Evolutionary conservation across 768 basidiomycete species (phyloP).

Genomic region (Amanita brunnescens): DNA sequence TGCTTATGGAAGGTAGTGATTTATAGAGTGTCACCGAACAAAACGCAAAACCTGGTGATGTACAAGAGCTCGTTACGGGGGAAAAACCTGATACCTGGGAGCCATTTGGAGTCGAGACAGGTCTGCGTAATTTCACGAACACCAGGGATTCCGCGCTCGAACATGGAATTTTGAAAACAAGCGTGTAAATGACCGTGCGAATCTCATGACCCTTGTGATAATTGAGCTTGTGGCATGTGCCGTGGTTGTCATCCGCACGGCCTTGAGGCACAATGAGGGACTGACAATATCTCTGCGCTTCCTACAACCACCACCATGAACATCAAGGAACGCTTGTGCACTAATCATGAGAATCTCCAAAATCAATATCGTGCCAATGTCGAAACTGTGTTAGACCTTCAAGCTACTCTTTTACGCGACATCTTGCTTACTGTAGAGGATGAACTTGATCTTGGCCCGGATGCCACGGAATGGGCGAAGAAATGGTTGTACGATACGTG

Average conservation of each 20-base stretch:
- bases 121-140: not conserved
- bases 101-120: no score
- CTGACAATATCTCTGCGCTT: not conserved
- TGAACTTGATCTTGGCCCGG: constrained; percentile 44
- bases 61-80: not conserved
- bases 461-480: constrained; percentile 40
- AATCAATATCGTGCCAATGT: constrained; percentile 43
- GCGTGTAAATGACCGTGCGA: constrained; percentile 5
- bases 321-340: constrained; percentile 31
- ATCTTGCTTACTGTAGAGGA: constrained; percentile 52
- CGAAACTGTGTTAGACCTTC: constrained; percentile 37
- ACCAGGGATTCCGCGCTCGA: not conserved
- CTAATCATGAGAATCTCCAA: constrained; percentile 39
- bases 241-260: not conserved
- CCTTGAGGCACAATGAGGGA: not conserved
- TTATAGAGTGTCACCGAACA: not conserved
- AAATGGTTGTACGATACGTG: constrained; percentile 63
- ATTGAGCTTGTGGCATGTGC: not conserved
- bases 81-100: not conserved
- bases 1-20: not conserved
- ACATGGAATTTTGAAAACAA: not conserved
- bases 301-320: constrained; percentile 13
- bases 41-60: not conserved
- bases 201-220: not conserved
- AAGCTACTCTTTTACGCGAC: constrained; percentile 42